A percentile compares a stretch with the other conserved stretches of the same genome.
Evolutionary conservation across 306 rosid species (phyloP).

Genomic region (Heteromeles arbutifolia): DNA sequence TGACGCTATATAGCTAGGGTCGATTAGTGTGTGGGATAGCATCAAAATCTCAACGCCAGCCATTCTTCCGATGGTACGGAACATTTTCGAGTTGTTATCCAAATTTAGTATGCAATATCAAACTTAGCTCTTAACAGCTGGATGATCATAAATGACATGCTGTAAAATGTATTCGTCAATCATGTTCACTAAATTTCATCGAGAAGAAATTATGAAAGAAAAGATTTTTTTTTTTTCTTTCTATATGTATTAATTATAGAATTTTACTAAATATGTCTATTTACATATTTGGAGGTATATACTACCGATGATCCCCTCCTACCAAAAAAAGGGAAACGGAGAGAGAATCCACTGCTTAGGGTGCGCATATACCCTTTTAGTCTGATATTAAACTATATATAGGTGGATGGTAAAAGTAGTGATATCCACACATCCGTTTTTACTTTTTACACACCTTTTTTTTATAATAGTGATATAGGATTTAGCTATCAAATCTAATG

Average conservation of each 20-base stretch:
- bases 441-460: no score
- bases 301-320: background rate
- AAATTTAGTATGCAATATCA: background rate
- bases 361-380: background rate
- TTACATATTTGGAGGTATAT: background rate
- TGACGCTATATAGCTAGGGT: background rate
- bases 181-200: background rate
- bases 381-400: no score
- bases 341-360: background rate
- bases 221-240: background rate
- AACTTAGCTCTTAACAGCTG: background rate
- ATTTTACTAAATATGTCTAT: background rate
- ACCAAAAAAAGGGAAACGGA: background rate
- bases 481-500: no score
- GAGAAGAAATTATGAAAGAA: background rate
- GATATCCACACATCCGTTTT: no score
- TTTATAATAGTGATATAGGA: no score
- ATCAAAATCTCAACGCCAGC: constrained; percentile 1
- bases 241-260: background rate
- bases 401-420: background rate
- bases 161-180: background rate
- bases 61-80: constrained; percentile 13
- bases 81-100: background rate
- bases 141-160: background rate
- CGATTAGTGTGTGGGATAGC: background rate